Conservation (phyloP, 768 basidiomycete species). For the Mycena maculata region DNA sequence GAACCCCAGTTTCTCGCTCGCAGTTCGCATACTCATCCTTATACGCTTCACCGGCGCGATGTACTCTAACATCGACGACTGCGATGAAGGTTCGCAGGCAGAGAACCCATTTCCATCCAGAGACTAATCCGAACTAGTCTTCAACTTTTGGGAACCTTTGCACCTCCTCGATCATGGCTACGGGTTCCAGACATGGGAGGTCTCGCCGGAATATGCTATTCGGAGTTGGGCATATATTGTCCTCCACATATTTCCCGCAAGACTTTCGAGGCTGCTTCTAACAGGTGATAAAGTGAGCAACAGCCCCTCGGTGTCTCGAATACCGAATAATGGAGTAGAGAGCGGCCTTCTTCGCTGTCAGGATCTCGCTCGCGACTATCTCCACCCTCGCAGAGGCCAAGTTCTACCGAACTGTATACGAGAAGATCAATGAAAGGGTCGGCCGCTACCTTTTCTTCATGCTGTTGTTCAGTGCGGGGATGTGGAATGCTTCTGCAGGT, state of each 20-base stretch:
- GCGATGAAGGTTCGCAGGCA: conserved; percentile 84
- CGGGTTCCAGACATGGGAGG: conserved; percentile 99
- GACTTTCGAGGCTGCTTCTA: conserved; percentile 61
- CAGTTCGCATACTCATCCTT: conserved; percentile 85
- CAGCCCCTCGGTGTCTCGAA: background rate
- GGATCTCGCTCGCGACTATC: conserved; percentile 80
- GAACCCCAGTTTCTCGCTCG: conserved; percentile 86
- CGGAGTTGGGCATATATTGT: conserved; percentile 95
- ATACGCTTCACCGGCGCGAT: conserved; percentile 87
- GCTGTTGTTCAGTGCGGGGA: conserved; percentile 86
- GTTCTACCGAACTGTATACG: conserved; percentile 84
- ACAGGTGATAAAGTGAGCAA: conserved; percentile 77
- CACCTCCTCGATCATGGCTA: conserved; percentile 89
- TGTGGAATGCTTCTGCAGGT: conserved; percentile 95
- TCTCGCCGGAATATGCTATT: conserved; percentile 90
- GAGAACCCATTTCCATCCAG: background rate
- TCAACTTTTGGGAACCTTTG: conserved; percentile 98
- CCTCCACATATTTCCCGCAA: conserved; percentile 78
- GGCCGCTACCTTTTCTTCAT: conserved; percentile 95
- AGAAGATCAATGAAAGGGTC: conserved; percentile 87
- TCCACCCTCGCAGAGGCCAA: conserved; percentile 83
- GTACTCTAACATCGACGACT: conserved; percentile 95
- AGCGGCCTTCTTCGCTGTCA: conserved; percentile 88
- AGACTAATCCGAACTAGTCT: conserved; percentile 65
- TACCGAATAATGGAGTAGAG: conserved; percentile 60